Percentiles rank a stretch among this genome's conserved stretches.
phyloP scores from a whole-genome alignment of 2,329 filamentous ascomycete species.

The Fonsecaea pugnacius region DNA sequence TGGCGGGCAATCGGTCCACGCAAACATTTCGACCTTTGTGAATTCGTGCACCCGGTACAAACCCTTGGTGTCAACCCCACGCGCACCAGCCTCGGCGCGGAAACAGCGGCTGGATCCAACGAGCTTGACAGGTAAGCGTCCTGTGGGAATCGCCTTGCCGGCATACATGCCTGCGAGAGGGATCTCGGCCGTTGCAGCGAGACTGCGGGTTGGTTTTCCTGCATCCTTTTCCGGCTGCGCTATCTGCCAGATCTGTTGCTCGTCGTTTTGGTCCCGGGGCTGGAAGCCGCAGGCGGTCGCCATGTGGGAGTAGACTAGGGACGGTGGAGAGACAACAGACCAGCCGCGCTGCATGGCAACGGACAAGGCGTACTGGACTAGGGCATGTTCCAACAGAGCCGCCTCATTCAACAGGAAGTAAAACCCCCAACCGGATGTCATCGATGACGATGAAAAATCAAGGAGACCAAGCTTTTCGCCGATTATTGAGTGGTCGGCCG shows the following conservation, averaged over 20 bases:
- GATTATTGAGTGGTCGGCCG: constrained; percentile 81
- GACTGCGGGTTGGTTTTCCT: constrained; percentile 70
- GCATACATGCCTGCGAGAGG: constrained; percentile 90
- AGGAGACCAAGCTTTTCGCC: constrained; percentile 84
- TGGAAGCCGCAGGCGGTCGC: constrained; percentile 91
- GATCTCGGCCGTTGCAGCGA: constrained; percentile 92
- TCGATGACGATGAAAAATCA: constrained; percentile 80
- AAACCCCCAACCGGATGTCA: constrained; percentile 94
- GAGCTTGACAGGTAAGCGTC: constrained; percentile 73
- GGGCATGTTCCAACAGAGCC: constrained; percentile 89
- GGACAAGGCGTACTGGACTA: constrained; percentile 81
- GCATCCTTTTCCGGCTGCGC: constrained; percentile 68
- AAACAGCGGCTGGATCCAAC: constrained; percentile 92
- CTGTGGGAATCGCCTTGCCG: constrained; percentile 66
- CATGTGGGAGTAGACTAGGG: constrained; percentile 89
- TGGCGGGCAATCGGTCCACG: constrained; percentile 70
- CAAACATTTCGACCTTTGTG: constrained; percentile 97
- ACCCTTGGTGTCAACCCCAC: constrained; percentile 89
- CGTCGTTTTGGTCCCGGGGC: constrained; percentile 84
- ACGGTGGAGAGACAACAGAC: constrained; percentile 80
- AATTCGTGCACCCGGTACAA: constrained; percentile 98
- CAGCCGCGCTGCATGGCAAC: constrained; percentile 76
- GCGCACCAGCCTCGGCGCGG: constrained; percentile 88
- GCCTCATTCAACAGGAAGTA: constrained; percentile 94
- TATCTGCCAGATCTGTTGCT: constrained; percentile 88